Base-by-base conservation (phyloP, 1,139 yeast species). In the Yamadazyma atmosphaerica region DNA sequence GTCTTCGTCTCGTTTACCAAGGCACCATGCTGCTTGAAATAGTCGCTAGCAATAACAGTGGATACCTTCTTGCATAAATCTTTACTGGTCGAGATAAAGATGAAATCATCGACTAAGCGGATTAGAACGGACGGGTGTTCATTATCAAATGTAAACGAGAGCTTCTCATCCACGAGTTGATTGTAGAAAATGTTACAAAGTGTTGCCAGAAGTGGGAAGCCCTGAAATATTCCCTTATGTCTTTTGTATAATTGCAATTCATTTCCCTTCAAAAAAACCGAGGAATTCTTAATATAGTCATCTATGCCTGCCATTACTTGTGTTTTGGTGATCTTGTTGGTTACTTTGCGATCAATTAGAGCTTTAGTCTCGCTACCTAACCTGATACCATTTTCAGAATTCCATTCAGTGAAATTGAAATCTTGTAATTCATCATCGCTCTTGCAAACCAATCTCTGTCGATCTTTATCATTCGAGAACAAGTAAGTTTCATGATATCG, bases 101-200 rank as follows among this genome's bases (percentile, higher is more conserved):
- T 55, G 52, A 92, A 92, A 56, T 92, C 98, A 59, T 92, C 98
- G 0, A 89, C 95, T 21, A 86, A 61, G 39, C 97, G 63, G 9
- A 88, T 46, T 0, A 88, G 56, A 2, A 74, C 44, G 3, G 77
- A 65, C 1, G 65, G 55, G 0, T 45, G 30, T 7, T 37, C 42
- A 1, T 52, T 39, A 0, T 51, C 43, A 2, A 63, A 38, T 9
- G 38, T 30, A 43, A 69, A 70, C 2, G 50, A 45, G n/a, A 74
- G 63, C 27, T 68, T 52, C 6, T 65, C 55, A n/a, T 69, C 68
- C 2, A 86, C 76, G 36, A 90, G 57, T 7, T 74, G 69, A 48
- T 85, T 86, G 50, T 86, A 85, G 1, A 86, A 78, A 4, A 89
- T 53, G 48, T 89, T 87, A 48, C 96, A 89, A 27, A 92, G 68